These are phyloP conservation scores for Trichothecium roseum DNA, from an alignment of 2,329 filamentous ascomycete species.

Conservation along the genomic window DNA sequence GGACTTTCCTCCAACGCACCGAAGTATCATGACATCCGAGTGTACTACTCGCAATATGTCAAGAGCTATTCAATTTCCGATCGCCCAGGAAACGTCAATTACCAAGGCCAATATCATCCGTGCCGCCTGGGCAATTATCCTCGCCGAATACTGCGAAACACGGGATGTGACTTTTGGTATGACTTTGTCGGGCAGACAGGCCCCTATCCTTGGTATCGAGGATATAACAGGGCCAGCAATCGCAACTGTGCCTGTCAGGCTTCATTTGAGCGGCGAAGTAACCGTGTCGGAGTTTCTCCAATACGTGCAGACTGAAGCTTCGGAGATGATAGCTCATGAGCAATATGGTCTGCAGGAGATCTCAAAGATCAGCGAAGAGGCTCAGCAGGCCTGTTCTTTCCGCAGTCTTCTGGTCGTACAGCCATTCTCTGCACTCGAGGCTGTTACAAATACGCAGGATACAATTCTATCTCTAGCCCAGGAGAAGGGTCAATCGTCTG, in stretches of 20 bases:
- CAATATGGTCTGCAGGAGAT: slow-evolving; percentile 12
- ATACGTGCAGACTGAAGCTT: slow-evolving; percentile 8
- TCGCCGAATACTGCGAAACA: slow-evolving; percentile 8
- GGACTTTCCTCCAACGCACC: neutral
- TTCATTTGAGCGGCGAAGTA: slow-evolving; percentile 3
- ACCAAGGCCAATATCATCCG: slow-evolving; percentile 11
- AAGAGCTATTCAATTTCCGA: no score
- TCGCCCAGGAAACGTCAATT: slow-evolving; percentile 1
- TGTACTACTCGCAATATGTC: no score
- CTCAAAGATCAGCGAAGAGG: slow-evolving; percentile 8
- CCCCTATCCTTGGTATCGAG: slow-evolving; percentile 11
- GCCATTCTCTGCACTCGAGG: neutral
- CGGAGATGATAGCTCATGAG: slow-evolving; percentile 8
- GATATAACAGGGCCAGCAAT: slow-evolving; percentile 12
- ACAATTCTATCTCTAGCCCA: neutral
- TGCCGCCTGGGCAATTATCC: slow-evolving; percentile 17
- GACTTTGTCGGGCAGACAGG: slow-evolving; percentile 13
- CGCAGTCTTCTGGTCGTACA: neutral
- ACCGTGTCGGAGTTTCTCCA: slow-evolving; percentile 7
- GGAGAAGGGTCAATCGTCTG: neutral
- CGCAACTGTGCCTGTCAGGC: slow-evolving; percentile 9
- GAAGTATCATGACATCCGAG: no score
- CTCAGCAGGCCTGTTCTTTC: neutral
- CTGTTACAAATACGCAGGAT: neutral
- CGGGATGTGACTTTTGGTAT: slow-evolving; percentile 13